Percentiles rank a stretch among this genome's conserved stretches.
Evolutionary conservation across 768 basidiomycete genomes (phyloP).

Genomic region (Suillus hirtellus): DNA sequence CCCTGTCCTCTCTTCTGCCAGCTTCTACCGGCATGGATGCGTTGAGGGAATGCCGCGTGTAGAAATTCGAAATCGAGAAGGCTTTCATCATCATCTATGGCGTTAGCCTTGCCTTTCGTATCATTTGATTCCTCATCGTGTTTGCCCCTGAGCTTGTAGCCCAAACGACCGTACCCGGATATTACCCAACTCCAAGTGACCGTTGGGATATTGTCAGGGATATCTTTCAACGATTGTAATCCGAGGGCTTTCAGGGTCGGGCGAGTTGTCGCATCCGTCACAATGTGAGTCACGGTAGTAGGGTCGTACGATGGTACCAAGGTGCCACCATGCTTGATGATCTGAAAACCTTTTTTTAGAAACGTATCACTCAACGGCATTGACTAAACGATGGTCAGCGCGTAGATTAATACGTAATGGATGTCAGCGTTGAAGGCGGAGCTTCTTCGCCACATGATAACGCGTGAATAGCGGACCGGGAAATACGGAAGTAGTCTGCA

Average conservation of each 20-base stretch:
- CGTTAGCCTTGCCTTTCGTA: constrained; percentile 19
- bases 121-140: constrained; percentile 8
- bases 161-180: constrained; percentile 35
- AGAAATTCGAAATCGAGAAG: constrained; percentile 40
- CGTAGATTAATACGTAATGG: neutral
- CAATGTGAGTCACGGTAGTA: constrained; percentile 61
- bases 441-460: neutral
- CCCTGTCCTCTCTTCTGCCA: constrained; percentile 20
- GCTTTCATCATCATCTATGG: constrained; percentile 10
- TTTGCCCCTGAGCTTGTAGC: constrained; percentile 16
- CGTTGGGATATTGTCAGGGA: constrained; percentile 66
- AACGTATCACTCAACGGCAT: neutral
- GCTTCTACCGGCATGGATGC: constrained; percentile 44
- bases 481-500: neutral
- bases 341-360: constrained; percentile 37
- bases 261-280: constrained; percentile 44
- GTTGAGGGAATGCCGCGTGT: constrained; percentile 49
- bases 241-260: constrained; percentile 42
- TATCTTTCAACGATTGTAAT: constrained; percentile 50
- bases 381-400: neutral
- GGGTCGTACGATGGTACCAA: constrained; percentile 61
- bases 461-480: constrained; percentile 4
- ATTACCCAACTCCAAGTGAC: constrained; percentile 66
- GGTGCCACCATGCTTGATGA: constrained; percentile 62
- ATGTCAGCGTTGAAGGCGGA: constrained; percentile 6